Evolutionary conservation across 2,329 filamentous ascomycete genomes (phyloP), one percentile per base, ranked within the genome.

Genomic region (Nemania sp.): DNA sequence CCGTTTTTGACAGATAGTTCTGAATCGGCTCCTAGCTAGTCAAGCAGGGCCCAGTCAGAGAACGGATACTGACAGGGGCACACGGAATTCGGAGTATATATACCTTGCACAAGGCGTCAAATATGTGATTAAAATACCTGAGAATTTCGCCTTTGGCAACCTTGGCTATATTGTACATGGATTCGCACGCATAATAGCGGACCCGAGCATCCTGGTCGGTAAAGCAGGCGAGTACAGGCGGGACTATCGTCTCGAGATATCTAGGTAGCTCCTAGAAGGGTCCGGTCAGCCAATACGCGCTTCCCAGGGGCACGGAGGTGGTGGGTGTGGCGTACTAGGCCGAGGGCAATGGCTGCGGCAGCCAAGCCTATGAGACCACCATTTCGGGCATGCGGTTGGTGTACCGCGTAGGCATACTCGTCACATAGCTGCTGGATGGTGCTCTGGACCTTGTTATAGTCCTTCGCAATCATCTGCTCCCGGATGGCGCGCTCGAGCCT

Each of bases 121-220:
- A 99, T 65, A 99, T 95, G 71, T 96, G 90, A 77, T 99, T 99
- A 78, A 99, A 99, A 80, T 97, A 99, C 42, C 96, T 86, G 66
- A 99, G 78, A 18, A 99, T 95, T 77, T 99, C 95, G 39, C 96
- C 95, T 78, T 99, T 99, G 62, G 94, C 95, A 49, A 99, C 95
- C 79, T 99, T 99, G 72, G 95, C 93, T 73, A 99, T 99, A 77
- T 99, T 99, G 79, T 99, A 99, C 95, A 99, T 99, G 76, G 93
- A 96, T 80, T 99, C 95, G 78, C 95, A 99, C 21, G 95, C 95
- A 78, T 99, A 99, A 76, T 99, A 99, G 66, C 95, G 87, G 34
- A 98, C 95, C 60, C 95, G 87, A 29, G 95, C 93, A 89, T 99
- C 95, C 80, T 98, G 95, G 69, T 99, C 96, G 59, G 91, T 91